Base-by-base conservation (phyloP, 495 filamentous ascomycete genomes). In the Penicillium atrosanguineum region DNA sequence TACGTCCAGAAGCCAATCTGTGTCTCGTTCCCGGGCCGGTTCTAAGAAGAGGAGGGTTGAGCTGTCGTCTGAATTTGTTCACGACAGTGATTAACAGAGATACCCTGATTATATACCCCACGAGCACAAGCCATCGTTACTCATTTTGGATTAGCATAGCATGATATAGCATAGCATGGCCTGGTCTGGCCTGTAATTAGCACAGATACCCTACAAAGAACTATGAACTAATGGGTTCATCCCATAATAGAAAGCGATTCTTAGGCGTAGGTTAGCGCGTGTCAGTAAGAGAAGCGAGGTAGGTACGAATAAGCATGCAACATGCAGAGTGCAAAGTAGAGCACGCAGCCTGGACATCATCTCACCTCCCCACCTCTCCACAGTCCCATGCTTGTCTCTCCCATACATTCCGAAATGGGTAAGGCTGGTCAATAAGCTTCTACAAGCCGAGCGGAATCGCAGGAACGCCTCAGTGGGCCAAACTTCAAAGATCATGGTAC, bases 401-500 rank as follows among this genome's bases (percentile, higher is more conserved):
- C n/a, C 26, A 18, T 29, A n/a, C 41, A 41, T 50, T 38, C 29
- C 39, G 20, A 46, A 46, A 18, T 14, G 45, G 59, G 25, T 42
- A 58, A 44, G 50, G 31, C 11, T 19, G 25, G 9, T 19, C 16
- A 21, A 25, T 36, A 55, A 55, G 42, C 48, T 61, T 55, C 50
- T 28, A 20, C 48, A 55, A 47, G 44, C 44, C 25, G 43, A 44
- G 49, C 21, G 37, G 29, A 14, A n/a, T 43, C 23, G 23, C 39
- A 43, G 21, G 14, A 36, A 41, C 31, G 38, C 37, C 39, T 48
- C 41, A 41, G 46, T 42, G 50, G 50, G 41, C 46, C 56, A 28
- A 14, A 21, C 48, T 43, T 36, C 42, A 39, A 44, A 44, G 38
- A 61, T 44, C 53, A 67, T 67, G 64, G 64, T 67, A 67, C 50